Percentiles rank a stretch among this genome's conserved stretches.
These are phyloP conservation scores for Cyamopsis tetragonoloba DNA, from an alignment of 306 rosid genomes.

Conservation along the genomic window DNA sequence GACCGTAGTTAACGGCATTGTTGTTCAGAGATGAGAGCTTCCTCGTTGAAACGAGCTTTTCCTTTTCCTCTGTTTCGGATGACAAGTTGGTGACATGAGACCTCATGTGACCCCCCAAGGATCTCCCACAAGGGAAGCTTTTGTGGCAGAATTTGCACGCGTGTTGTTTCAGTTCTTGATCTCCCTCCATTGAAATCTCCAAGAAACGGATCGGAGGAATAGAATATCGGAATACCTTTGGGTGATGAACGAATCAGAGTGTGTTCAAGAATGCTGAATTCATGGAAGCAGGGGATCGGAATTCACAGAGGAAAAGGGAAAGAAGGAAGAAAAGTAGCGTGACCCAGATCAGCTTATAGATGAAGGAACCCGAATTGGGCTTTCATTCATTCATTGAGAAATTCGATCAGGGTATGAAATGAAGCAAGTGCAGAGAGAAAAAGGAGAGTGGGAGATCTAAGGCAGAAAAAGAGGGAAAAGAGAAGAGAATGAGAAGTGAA, in stretches of 20 bases:
- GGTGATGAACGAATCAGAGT: slow-evolving; percentile 32
- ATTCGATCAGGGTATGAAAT: no score
- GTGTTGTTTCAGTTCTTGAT: slow-evolving; percentile 54
- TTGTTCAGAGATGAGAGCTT: slow-evolving; percentile 31
- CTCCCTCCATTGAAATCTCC: slow-evolving; percentile 47
- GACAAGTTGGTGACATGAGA: slow-evolving; percentile 58
- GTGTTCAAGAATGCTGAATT: slow-evolving; percentile 33
- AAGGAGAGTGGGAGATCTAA: slow-evolving; percentile 52
- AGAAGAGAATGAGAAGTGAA: neutral
- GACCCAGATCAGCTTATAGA: slow-evolving; percentile 51
- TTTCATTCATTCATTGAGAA: no score
- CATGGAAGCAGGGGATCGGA: no score
- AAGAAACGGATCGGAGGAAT: slow-evolving; percentile 14
- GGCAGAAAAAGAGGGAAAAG: slow-evolving; percentile 26
- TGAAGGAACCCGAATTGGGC: no score
- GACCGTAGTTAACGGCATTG: slow-evolving; percentile 54
- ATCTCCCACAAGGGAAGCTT: slow-evolving; percentile 83
- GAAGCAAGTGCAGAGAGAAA: slow-evolving; percentile 17
- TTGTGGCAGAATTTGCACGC: slow-evolving; percentile 80
- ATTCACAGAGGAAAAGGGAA: slow-evolving; percentile 21
- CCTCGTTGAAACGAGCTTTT: slow-evolving; percentile 27
- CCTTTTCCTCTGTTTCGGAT: slow-evolving; percentile 40
- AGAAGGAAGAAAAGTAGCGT: neutral
- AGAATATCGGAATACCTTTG: no score
- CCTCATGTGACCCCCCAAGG: slow-evolving; percentile 97